Evolutionary conservation across 352 stramenopile genomes (phyloP), one percentile per base, ranked within the genome.

Genomic region (Globisporangium paddicum): DNA sequence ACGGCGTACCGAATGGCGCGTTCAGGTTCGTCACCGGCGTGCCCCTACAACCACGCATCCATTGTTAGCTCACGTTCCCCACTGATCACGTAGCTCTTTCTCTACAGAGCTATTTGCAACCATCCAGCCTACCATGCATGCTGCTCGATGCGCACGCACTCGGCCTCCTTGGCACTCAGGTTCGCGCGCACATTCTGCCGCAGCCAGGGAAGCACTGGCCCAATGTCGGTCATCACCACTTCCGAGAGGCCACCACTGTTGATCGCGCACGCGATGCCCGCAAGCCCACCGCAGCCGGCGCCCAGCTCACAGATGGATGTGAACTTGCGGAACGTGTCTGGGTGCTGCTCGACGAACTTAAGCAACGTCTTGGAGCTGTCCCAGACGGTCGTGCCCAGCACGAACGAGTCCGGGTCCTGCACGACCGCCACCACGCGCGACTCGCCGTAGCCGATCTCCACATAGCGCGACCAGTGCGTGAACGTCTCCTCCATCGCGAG

Each of bases 361-460:
- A 90, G 70, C 63, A 95, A 67, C 54, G 80, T 90, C 68, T 93
- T 93, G 74, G 77, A 89, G 58, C 77, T 89, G 73, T 93, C 83
- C 83, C 84, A 91, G 45, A 93, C 81, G 5, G 84, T 93, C 42
- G 79, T 91, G 37, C 81, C 84, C 48, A 93, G 66, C 56, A 93
- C 76, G 66, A 90, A 90, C 60, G 84, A 91, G 69, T 89, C 77
- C 21, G 84, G 84, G 32, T 93, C 84, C 55, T 93, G 84, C 62
- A 80, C 73, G 19, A 82, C 72, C 0, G 74, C 66, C 38, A 93
- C 50, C 51, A 88, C 71, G 44, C 82, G 73, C 19, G 65, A 52
- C 9, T 44, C 54, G 21, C 61, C 69, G 55, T 80, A 82, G 16
- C 66, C 35, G n/a, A 89, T 72, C 41, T 89, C 77, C 25, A 91